Conservation (phyloP, 371 early-diverging fungal genomes). For the Zychaea mexicana region DNA sequence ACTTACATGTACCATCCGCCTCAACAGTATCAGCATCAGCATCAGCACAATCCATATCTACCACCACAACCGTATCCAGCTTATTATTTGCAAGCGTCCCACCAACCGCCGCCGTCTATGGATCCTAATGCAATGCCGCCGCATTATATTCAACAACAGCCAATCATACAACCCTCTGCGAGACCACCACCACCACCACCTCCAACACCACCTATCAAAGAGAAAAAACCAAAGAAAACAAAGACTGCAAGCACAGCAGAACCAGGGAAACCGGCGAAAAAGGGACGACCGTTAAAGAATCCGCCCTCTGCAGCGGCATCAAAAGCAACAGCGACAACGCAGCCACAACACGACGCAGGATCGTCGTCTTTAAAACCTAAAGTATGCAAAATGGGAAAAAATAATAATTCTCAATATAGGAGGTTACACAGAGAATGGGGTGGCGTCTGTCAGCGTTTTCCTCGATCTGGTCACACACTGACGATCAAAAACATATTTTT, state of each 20-base stretch:
- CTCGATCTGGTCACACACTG: conserved; percentile 2
- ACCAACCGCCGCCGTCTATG: neutral
- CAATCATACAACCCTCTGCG: neutral
- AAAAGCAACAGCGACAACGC: neutral
- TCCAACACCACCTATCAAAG: neutral
- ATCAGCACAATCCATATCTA: no score
- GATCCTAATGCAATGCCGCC: neutral
- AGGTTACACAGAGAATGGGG: neutral
- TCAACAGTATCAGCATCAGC: neutral
- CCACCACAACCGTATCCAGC: neutral
- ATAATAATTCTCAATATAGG: no score
- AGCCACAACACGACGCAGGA: neutral
- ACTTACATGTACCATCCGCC: neutral
- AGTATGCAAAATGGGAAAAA: neutral
- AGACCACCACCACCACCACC: neutral
- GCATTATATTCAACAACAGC: neutral
- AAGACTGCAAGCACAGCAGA: neutral
- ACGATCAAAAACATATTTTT: neutral
- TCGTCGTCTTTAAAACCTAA: neutral
- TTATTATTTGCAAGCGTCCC: neutral
- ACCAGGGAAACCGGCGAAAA: conserved; percentile 5
- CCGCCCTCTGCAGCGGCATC: neutral
- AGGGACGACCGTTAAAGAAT: conserved; percentile 3
- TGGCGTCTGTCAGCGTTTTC: neutral
- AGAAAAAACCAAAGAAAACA: neutral